Evolutionary conservation across 805 yeast genomes (phyloP).

Genomic region (Teunomyces aglyptinius): DNA sequence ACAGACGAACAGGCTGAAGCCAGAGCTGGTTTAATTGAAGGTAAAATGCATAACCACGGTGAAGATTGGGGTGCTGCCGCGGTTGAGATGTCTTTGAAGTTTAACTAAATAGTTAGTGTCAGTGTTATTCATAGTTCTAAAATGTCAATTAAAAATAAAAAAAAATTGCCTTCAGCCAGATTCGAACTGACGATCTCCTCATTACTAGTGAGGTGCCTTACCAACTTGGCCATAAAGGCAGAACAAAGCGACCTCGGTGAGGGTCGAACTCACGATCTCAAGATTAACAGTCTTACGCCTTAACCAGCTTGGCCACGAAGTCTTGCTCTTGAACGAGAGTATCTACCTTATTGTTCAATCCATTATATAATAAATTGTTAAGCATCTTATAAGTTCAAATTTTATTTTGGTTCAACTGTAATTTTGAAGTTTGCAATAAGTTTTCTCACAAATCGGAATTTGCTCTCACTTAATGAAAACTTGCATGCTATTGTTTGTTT

Average conservation of each 20-base stretch:
- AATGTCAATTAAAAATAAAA: neutral
- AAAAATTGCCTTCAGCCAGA: conserved; percentile 10
- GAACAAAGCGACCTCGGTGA: conserved; percentile 16
- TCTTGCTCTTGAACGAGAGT: conserved; percentile 3
- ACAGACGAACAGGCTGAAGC: conserved; percentile 92
- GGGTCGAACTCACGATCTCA: conserved; percentile 20
- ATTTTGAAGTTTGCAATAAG: too few relatives aligned
- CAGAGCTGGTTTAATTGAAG: conserved; percentile 79
- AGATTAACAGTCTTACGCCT: conserved; percentile 21
- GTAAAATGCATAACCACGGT: conserved; percentile 92
- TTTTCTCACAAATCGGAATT: too few relatives aligned
- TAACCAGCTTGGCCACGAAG: conserved; percentile 20
- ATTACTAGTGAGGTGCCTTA: conserved; percentile 13
- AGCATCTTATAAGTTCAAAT: neutral
- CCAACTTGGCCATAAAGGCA: conserved; percentile 14
- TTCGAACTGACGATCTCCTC: conserved; percentile 14
- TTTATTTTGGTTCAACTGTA: too few relatives aligned
- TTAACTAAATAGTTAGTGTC: conserved; percentile 18
- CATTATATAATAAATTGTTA: neutral
- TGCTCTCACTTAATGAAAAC: neutral
- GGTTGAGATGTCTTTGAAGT: conserved; percentile 74
- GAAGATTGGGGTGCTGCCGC: conserved; percentile 99
- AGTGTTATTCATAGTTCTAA: too few relatives aligned
- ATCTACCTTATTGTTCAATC: neutral
- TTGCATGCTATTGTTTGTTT: neutral